A percentile compares a stretch with the other conserved stretches of the same genome.
phyloP scores from a whole-genome alignment of 2,329 filamentous ascomycete species.

The Colletotrichum sp. region DNA sequence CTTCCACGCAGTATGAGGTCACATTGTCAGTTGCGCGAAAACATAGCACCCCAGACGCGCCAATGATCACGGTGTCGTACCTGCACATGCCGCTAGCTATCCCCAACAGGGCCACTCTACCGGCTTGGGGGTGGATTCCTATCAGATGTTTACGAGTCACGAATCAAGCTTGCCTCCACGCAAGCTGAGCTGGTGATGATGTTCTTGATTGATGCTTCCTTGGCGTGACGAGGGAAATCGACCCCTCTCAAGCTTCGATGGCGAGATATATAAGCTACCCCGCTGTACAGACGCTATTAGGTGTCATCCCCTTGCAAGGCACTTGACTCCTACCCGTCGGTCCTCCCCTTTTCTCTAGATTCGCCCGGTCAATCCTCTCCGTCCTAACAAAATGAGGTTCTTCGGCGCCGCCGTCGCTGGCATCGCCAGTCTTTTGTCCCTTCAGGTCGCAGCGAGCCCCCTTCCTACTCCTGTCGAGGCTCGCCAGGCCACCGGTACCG shows the following conservation, averaged over 20 bases:
- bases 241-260: not conserved
- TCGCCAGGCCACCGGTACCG: conserved; percentile 18
- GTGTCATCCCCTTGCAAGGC: not conserved
- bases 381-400: conserved; percentile 1
- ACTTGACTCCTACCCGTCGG: not conserved
- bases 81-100: conserved; percentile 1
- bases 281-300: not conserved
- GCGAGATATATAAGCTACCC: conserved; percentile 1
- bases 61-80: conserved; percentile 9
- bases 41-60: not conserved
- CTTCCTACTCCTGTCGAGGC: conserved; percentile 10
- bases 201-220: not conserved
- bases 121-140: conserved; percentile 1
- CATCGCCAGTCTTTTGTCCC: conserved; percentile 2
- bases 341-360: not conserved
- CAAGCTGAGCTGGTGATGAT: not conserved
- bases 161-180: not conserved
- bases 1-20: conserved; percentile 10
- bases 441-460: conserved; percentile 9
- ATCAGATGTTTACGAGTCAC: conserved; percentile 7
- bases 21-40: not conserved
- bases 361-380: not conserved
- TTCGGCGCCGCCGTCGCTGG: conserved; percentile 4
- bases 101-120: not conserved
- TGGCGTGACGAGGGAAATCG: not conserved